phyloP scores from a whole-genome alignment of 345 rosid genomes.

The Turritis glabra region DNA sequence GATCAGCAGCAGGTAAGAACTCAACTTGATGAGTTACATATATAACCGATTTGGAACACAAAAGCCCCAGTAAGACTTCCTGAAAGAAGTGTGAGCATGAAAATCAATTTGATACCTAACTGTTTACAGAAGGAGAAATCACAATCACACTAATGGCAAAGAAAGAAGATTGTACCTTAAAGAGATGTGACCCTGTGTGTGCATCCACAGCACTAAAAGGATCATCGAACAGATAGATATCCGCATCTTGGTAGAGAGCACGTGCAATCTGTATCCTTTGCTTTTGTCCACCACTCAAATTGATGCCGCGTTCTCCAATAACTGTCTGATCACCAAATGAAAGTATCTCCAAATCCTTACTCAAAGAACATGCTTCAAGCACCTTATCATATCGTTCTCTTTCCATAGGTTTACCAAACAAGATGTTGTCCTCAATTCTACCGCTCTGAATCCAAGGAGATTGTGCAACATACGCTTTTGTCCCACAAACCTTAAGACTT shows the following conservation, averaged over 20 bases:
- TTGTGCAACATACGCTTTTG: constrained; percentile 77
- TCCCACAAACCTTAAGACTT: constrained; percentile 57
- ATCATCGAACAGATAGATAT: constrained; percentile 84
- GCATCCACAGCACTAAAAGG: constrained; percentile 95
- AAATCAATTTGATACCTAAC: neutral
- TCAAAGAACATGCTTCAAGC: constrained; percentile 73
- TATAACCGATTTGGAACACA: constrained; percentile 61
- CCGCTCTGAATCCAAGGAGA: constrained; percentile 93
- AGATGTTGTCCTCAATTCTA: constrained; percentile 75
- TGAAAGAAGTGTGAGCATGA: constrained; percentile 31
- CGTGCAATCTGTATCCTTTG: constrained; percentile 85
- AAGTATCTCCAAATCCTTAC: constrained; percentile 69
- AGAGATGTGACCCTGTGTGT: constrained; percentile 81
- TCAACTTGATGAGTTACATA: constrained; percentile 90
- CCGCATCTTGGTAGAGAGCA: constrained; percentile 83
- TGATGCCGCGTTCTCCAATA: constrained; percentile 89
- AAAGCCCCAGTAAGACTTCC: constrained; percentile 62
- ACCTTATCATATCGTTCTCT: constrained; percentile 56
- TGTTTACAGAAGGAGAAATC: neutral
- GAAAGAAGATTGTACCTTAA: constrained; percentile 51
- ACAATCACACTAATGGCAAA: neutral
- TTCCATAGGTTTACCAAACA: constrained; percentile 78
- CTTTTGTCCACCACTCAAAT: constrained; percentile 90
- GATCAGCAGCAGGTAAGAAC: constrained; percentile 76
- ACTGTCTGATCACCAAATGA: constrained; percentile 78